Evolutionary conservation across 768 basidiomycete genomes (phyloP), one percentile per base, ranked within the genome.

Genomic region (Sporobolomyces pararoseus): DNA sequence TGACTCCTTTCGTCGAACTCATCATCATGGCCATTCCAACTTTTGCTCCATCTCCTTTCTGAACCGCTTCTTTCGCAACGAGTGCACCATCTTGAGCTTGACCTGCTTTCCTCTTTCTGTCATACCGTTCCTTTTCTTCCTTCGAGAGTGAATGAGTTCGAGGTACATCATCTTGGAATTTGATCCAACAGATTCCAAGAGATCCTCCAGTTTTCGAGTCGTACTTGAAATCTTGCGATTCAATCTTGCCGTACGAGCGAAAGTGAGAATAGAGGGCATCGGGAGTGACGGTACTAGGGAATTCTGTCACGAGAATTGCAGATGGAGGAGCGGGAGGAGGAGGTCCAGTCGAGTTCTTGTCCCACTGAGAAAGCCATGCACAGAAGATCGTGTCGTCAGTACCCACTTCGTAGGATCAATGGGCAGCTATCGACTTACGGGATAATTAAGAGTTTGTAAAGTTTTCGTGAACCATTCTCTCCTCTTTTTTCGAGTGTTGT

Each of bases 131-230:
- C 52, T 53, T 52, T 42, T 53, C 64, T 39, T 53, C 49, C 53
- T 59, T 68, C 29, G 64, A 44, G 21, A 60, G 55, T 10, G 58
- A 58, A 23, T 19, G 39, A 16, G 53, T 63, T 4, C 65, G 63
- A 27, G 66, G 68, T 14, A 59, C 58, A 42, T 66, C 74, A 68
- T 70, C 75, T 37, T 76, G 70, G 65, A 78, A 97, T 72, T 84
- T 85, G 71, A 97, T 84, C 76, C 85, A 86, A 49, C 91, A 85
- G 49, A 97, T 85, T 3, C 94, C 93, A 1, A 96, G 84, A 2
- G 88, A 85, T 57, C 85, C 87, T 4, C 92, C 93, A n/a, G 86
- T 90, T 59, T 84, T 83, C 65, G 84, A 83, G 80, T 95, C 89
- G 67, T 89, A 85, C 75, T 91, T 89, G 16, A 87, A 84, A 66